phyloP scores from a whole-genome alignment of 2,329 filamentous ascomycete genomes.

The Xylaria sp. region DNA sequence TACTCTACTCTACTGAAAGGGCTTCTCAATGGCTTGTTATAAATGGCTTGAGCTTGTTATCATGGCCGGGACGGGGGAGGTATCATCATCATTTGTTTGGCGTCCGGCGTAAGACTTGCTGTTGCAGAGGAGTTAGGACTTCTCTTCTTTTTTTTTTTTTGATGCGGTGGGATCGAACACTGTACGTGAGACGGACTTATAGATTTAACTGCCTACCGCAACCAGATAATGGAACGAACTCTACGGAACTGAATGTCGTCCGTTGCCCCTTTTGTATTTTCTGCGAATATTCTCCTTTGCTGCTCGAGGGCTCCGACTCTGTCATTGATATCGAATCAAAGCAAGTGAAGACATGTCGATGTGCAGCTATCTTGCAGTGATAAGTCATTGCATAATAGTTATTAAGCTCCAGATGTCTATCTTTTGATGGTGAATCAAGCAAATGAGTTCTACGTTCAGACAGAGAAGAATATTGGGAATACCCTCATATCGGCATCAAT shows the following conservation, averaged over 20 bases:
- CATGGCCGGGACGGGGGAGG: neutral
- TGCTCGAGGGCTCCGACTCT: no score
- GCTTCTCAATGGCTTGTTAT: neutral
- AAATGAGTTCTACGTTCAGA: no score
- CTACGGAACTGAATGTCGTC: neutral
- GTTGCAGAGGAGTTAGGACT: neutral
- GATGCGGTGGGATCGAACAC: neutral
- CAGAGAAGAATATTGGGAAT: no score
- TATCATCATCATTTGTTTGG: slow-evolving; percentile 5
- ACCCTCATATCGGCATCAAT: no score
- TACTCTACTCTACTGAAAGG: no score
- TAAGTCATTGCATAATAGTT: no score
- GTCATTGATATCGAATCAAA: no score
- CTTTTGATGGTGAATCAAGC: no score
- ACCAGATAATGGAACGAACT: neutral
- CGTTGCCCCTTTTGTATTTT: neutral
- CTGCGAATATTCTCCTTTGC: neutral
- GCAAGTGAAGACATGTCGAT: no score
- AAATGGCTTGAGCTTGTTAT: slow-evolving; percentile 10
- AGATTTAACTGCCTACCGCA: no score
- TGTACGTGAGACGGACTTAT: neutral
- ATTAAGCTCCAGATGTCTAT: no score
- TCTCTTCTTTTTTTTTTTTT: neutral
- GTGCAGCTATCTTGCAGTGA: no score
- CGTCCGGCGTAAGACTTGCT: slow-evolving; percentile 9